A percentile compares a stretch with the other conserved stretches of the same genome.
These are phyloP conservation scores for Ceratocystis cubensis DNA, from an alignment of 2,329 filamentous ascomycete genomes.

Conservation along the genomic window DNA sequence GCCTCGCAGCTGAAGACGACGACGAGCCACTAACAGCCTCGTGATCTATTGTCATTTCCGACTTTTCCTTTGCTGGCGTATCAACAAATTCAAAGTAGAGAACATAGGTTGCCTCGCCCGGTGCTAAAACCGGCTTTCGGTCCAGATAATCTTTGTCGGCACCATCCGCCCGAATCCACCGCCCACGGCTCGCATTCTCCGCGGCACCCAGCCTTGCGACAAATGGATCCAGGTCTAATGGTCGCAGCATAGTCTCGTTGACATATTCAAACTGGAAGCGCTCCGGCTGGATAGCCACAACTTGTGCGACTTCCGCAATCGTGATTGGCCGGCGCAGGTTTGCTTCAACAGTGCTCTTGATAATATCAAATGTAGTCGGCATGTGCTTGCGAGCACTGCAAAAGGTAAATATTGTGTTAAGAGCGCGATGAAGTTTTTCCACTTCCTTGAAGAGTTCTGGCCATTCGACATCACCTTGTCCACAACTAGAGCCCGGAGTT, in stretches of 20 bases:
- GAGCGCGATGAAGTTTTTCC: slow-evolving; percentile 63
- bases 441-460: slow-evolving; percentile 61
- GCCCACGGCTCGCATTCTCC: not conserved
- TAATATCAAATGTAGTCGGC: slow-evolving; percentile 80
- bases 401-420: slow-evolving; percentile 92
- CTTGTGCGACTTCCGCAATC: slow-evolving; percentile 68
- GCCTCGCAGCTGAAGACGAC: slow-evolving; percentile 41
- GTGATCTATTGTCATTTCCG: not conserved
- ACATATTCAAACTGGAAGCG: slow-evolving; percentile 77
- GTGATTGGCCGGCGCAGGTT: slow-evolving; percentile 61
- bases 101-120: slow-evolving; percentile 40
- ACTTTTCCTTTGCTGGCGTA: slow-evolving; percentile 32
- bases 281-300: slow-evolving; percentile 64
- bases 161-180: slow-evolving; percentile 13
- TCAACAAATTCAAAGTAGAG: slow-evolving; percentile 88
- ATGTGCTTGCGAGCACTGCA: slow-evolving; percentile 87
- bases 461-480: slow-evolving; percentile 39
- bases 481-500: not conserved
- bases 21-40: not conserved
- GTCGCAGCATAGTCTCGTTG: slow-evolving; percentile 71
- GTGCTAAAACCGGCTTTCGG: not conserved
- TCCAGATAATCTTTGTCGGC: not conserved
- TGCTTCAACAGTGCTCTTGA: slow-evolving; percentile 70
- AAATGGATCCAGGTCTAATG: slow-evolving; percentile 40
- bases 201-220: not conserved